These are phyloP conservation scores for Globisporangium yorkense DNA, from an alignment of 352 stramenopile species.

Conservation along the genomic window DNA sequence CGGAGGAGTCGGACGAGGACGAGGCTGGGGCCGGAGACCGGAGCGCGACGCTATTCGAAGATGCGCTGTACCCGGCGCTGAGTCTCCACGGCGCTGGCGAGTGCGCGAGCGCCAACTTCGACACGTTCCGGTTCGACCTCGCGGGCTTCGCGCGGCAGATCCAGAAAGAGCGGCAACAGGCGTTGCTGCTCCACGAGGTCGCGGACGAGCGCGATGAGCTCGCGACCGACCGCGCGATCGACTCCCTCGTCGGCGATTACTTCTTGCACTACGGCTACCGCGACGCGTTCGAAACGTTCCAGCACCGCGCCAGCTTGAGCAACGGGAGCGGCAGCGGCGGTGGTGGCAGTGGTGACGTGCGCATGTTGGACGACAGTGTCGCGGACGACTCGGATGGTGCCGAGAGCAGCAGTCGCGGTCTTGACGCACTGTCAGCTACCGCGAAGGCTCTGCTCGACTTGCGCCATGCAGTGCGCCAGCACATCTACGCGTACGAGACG, in stretches of 20 bases:
- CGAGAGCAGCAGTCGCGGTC: neutral
- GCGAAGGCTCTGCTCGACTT: conserved; percentile 18
- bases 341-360: neutral
- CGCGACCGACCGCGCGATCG: conserved; percentile 24
- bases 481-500: conserved; percentile 28
- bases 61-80: conserved; percentile 32
- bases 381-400: neutral
- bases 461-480: conserved; percentile 28
- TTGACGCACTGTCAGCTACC: conserved; percentile 1
- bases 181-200: conserved; percentile 16
- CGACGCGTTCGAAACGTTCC: conserved; percentile 22
- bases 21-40: too few relatives aligned
- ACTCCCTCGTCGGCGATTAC: conserved; percentile 32
- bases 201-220: conserved; percentile 20
- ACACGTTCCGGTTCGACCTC: conserved; percentile 43
- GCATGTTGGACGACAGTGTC: neutral
- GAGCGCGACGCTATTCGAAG: neutral
- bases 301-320: conserved; percentile 5
- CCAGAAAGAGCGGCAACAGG: conserved; percentile 37
- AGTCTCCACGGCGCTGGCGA: conserved; percentile 43
- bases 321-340: neutral
- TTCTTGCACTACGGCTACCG: conserved; percentile 38
- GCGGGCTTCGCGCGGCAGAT: conserved; percentile 35
- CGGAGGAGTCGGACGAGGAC: neutral
- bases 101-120: conserved; percentile 27